These are phyloP conservation scores for Samsoniella hepiali DNA, from an alignment of 2,329 filamentous ascomycete genomes.

Conservation along the genomic window DNA sequence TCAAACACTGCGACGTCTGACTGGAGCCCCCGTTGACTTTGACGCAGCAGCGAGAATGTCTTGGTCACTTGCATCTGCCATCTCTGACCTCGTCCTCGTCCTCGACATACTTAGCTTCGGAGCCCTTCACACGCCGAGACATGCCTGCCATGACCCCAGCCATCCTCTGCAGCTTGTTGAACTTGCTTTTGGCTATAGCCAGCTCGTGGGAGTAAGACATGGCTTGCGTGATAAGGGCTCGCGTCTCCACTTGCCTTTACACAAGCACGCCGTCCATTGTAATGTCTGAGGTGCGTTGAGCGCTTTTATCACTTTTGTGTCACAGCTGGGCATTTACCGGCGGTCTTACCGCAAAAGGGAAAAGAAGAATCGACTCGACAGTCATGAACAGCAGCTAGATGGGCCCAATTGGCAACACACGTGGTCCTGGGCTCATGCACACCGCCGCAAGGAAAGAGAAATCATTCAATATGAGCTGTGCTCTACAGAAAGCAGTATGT, in stretches of 20 bases:
- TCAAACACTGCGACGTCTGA: neutral
- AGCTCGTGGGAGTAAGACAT: constrained; percentile 17
- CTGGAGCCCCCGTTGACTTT: neutral
- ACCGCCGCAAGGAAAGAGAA: neutral
- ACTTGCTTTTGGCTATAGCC: constrained; percentile 7
- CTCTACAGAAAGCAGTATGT: neutral
- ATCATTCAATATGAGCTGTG: neutral
- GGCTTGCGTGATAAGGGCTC: constrained; percentile 8
- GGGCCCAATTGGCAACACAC: neutral
- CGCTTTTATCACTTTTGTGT: constrained; percentile 4
- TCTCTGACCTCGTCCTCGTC: neutral
- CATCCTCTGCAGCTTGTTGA: neutral
- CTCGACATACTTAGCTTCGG: neutral
- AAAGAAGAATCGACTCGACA: neutral
- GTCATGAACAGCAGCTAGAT: neutral
- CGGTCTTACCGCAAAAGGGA: neutral
- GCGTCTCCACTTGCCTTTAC: constrained; percentile 2
- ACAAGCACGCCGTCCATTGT: neutral
- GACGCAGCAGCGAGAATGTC: neutral
- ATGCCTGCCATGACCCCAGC: neutral
- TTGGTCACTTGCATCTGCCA: neutral
- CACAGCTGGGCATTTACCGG: neutral
- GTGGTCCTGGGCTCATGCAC: neutral
- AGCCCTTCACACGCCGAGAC: neutral
- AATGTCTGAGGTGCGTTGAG: neutral